phyloP scores from a whole-genome alignment of 2,329 filamentous ascomycete species.

The Calonectria pseudoreteaudii region DNA sequence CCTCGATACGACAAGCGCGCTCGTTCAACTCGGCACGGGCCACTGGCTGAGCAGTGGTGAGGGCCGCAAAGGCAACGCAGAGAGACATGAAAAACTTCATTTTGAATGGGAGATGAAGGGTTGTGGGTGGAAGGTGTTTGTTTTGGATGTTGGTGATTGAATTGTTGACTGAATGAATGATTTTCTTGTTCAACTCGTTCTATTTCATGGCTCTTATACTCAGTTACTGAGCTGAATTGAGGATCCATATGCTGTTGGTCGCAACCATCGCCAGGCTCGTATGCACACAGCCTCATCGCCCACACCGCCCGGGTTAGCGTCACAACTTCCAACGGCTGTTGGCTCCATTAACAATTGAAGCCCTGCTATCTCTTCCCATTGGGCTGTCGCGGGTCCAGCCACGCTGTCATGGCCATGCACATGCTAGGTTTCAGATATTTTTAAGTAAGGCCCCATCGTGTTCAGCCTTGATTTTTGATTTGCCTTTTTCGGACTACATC shows the following conservation, averaged over 20 bases:
- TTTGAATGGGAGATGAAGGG: not conserved
- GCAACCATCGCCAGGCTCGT: not conserved
- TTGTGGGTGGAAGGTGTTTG: not conserved
- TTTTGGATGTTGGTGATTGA: not conserved
- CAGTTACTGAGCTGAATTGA: not conserved
- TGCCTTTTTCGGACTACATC: not conserved
- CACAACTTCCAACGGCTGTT: not conserved
- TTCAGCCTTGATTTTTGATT: not conserved
- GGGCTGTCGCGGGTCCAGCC: not conserved
- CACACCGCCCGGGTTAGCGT: not conserved
- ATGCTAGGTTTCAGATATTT: not conserved
- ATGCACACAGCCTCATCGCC: not conserved
- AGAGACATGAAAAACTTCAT: not conserved
- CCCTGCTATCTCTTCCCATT: not conserved
- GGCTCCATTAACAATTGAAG: not conserved
- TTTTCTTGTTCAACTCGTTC: not conserved
- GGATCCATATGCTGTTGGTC: not conserved
- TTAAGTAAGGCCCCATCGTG: not conserved
- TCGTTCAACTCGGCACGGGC: not conserved
- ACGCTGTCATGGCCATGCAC: slow-evolving; percentile 3
- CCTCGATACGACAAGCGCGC: not conserved
- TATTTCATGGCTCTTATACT: not conserved
- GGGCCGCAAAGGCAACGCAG: not conserved
- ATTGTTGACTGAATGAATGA: not conserved
- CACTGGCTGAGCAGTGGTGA: not conserved